Conservation (phyloP, 257 asterid species). For the Galeopsis tetrahit region DNA sequence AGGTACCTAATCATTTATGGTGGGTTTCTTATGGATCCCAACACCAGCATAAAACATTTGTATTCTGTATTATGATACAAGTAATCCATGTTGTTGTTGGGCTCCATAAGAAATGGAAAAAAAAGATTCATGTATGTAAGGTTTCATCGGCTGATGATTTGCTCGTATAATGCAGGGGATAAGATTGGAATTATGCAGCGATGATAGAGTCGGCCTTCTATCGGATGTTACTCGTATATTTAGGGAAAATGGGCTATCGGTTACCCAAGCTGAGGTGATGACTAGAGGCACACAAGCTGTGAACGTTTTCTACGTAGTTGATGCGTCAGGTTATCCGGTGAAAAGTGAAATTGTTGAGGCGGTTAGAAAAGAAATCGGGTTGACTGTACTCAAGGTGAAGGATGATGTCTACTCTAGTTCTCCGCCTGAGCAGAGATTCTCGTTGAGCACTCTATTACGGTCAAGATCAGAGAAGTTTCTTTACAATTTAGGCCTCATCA, state of each 20-base stretch:
- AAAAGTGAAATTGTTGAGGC: constrained; percentile 59
- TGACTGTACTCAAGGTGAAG: constrained; percentile 54
- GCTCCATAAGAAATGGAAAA: no score
- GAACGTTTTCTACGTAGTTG: constrained; percentile 60
- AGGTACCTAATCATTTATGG: constrained; percentile 39
- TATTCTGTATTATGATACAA: no score
- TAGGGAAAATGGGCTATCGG: constrained; percentile 66
- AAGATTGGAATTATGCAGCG: constrained; percentile 57
- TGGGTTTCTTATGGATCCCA: no score
- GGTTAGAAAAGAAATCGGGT: constrained; percentile 58
- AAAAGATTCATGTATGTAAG: background rate
- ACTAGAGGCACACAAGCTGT: constrained; percentile 63
- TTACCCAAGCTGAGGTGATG: constrained; percentile 66
- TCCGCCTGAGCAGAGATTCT: constrained; percentile 55
- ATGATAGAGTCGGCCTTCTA: constrained; percentile 65
- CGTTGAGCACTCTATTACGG: constrained; percentile 67
- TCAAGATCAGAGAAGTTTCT: constrained; percentile 73
- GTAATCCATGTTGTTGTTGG: no score
- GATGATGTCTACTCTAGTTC: constrained; percentile 41
- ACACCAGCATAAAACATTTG: no score
- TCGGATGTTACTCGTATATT: constrained; percentile 70
- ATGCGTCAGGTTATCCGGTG: constrained; percentile 58
- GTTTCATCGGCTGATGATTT: background rate
- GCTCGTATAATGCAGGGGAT: constrained; percentile 50
- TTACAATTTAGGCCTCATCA: constrained; percentile 69